phyloP scores from a whole-genome alignment of 495 filamentous ascomycete species.

The Bacidia gigantensis region DNA sequence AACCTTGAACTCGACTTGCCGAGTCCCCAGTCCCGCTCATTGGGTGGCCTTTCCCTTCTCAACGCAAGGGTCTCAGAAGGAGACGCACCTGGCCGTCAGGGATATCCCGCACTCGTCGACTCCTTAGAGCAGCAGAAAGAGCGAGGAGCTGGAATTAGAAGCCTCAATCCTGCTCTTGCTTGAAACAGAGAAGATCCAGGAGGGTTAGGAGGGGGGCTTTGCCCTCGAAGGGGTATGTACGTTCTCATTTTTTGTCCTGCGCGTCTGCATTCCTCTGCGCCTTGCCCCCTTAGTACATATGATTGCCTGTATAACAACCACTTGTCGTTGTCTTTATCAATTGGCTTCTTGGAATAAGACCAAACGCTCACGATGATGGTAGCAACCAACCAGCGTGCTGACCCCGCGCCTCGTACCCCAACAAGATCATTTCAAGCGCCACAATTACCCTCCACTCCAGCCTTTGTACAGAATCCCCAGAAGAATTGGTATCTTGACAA shows the following conservation, averaged over 20 bases:
- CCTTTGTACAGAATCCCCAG: neutral
- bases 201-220: slow-evolving; percentile 3
- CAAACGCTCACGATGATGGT: slow-evolving; percentile 10
- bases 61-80: slow-evolving; percentile 6
- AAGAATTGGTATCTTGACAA: slow-evolving; percentile 8
- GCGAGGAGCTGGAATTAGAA: slow-evolving; percentile 2
- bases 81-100: neutral
- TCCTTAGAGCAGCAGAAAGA: neutral
- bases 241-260: neutral
- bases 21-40: neutral
- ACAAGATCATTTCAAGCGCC: slow-evolving; percentile 2
- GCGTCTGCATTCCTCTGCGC: neutral
- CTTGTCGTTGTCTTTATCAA: neutral
- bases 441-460: neutral
- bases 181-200: neutral
- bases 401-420: neutral
- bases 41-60: neutral
- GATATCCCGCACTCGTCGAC: neutral
- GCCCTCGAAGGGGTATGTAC: neutral
- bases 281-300: neutral
- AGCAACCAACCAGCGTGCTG: slow-evolving; percentile 1
- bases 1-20: neutral
- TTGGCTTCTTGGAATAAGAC: neutral
- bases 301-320: neutral
- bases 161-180: neutral